A percentile compares a stretch with the other conserved stretches of the same genome.
Evolutionary conservation across 805 yeast species (phyloP).

Genomic region (Pichia scutulata): DNA sequence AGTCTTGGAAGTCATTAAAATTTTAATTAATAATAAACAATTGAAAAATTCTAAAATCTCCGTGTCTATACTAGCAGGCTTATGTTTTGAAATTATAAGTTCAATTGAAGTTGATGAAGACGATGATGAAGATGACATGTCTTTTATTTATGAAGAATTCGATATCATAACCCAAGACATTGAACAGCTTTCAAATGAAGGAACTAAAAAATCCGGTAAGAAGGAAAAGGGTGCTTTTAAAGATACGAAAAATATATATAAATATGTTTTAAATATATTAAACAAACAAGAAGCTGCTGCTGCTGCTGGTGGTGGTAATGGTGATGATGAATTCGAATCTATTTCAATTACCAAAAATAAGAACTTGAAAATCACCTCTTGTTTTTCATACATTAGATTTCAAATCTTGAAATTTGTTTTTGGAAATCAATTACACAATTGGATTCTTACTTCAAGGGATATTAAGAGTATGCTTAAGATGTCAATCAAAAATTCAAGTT

Average conservation of each 20-base stretch:
- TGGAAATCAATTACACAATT: slow-evolving; percentile 44
- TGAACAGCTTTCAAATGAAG: slow-evolving; percentile 38
- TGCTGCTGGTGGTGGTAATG: not conserved
- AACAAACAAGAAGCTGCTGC: slow-evolving; percentile 15
- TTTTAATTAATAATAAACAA: slow-evolving; percentile 17
- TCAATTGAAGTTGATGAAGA: slow-evolving; percentile 36
- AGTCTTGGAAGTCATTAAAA: slow-evolving; percentile 19
- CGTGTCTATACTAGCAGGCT: slow-evolving; percentile 47
- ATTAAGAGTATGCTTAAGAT: slow-evolving; percentile 17
- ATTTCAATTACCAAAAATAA: slow-evolving; percentile 39
- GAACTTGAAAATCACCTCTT: slow-evolving; percentile 39
- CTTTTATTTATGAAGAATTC: slow-evolving; percentile 7
- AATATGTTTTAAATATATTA: slow-evolving; percentile 48
- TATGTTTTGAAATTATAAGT: slow-evolving; percentile 43
- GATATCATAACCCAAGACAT: slow-evolving; percentile 30
- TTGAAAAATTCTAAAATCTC: slow-evolving; percentile 27
- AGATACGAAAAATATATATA: slow-evolving; percentile 50
- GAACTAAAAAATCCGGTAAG: slow-evolving; percentile 52
- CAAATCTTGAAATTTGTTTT: slow-evolving; percentile 44
- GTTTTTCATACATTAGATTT: slow-evolving; percentile 43
- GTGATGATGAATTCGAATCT: slow-evolving; percentile 3
- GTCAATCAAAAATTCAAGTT: slow-evolving; percentile 11
- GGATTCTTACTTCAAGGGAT: slow-evolving; percentile 30
- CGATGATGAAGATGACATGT: slow-evolving; percentile 42
- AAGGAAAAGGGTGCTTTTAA: slow-evolving; percentile 51